Conservation (phyloP, 2,329 filamentous ascomycete genomes). For the Ramularia endophylla region DNA sequence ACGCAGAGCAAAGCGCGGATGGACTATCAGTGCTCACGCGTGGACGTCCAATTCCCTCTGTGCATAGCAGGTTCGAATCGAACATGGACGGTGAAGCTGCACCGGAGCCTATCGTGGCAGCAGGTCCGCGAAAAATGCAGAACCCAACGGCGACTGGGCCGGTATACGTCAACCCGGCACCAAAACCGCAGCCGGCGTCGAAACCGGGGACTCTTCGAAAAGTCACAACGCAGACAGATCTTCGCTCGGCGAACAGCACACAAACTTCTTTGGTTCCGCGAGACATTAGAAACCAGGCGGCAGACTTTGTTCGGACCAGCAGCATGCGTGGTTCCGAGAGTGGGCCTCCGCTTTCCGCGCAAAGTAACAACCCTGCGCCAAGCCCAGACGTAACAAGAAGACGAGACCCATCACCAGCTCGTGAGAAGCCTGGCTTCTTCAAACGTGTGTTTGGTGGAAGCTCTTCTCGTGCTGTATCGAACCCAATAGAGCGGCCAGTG, state of each 20-base stretch:
- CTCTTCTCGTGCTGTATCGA: conserved; percentile 21
- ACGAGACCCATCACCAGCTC: conserved; percentile 21
- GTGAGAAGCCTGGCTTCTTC: conserved; percentile 77
- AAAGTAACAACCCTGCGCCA: conserved; percentile 49
- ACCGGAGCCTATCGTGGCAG: conserved; percentile 77
- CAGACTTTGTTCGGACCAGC: conserved; percentile 44
- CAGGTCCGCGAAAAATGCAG: conserved; percentile 59
- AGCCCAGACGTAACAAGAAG: conserved; percentile 36
- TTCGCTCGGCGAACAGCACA: conserved; percentile 19
- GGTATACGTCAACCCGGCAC: conserved; percentile 28
- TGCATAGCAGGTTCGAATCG: conserved; percentile 35
- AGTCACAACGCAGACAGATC: conserved; percentile 28
- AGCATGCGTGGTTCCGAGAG: conserved; percentile 31
- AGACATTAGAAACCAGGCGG: conserved; percentile 42
- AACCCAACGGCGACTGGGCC: conserved; percentile 34
- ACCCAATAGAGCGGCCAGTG: conserved; percentile 12
- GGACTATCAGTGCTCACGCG: conserved; percentile 39
- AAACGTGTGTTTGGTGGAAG: conserved; percentile 71
- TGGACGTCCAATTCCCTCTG: conserved; percentile 38
- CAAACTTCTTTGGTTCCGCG: conserved; percentile 27
- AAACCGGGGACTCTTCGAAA: conserved; percentile 24
- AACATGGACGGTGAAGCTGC: conserved; percentile 66
- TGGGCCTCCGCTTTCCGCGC: conserved; percentile 41
- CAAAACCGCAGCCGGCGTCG: conserved; percentile 5
- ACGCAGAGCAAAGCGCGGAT: conserved; percentile 37